Percentiles rank a stretch among this genome's conserved stretches.
Evolutionary conservation across 2,329 filamentous ascomycete species (phyloP).

Genomic region (Davidsoniella neocaledoniae): DNA sequence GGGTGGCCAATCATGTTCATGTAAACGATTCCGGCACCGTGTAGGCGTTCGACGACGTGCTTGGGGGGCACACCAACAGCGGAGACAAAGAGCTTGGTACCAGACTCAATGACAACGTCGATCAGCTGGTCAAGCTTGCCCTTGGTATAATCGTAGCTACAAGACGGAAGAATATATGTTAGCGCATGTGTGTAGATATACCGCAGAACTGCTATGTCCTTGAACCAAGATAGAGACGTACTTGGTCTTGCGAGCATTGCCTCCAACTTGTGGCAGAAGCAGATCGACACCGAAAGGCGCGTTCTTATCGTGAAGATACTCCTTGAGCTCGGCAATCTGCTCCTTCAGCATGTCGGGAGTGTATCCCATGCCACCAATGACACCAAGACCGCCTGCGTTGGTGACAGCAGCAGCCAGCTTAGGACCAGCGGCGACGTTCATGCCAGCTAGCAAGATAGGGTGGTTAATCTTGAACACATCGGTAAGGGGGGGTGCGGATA

Average conservation of each 20-base stretch:
- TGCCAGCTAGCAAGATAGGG: conserved; percentile 85
- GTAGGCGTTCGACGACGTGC: conserved; percentile 74
- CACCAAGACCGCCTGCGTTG: conserved; percentile 89
- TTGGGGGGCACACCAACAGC: conserved; percentile 89
- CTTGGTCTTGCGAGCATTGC: conserved; percentile 89
- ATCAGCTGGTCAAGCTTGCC: conserved; percentile 86
- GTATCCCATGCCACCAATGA: conserved; percentile 90
- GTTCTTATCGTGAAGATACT: conserved; percentile 72
- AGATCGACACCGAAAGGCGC: conserved; percentile 92
- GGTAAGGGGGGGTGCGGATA: conserved; percentile 80
- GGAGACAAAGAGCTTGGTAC: conserved; percentile 86
- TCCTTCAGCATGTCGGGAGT: conserved; percentile 94
- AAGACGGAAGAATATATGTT: conserved; percentile 14
- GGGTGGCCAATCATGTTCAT: conserved; percentile 99
- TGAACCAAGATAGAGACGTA: conserved; percentile 16
- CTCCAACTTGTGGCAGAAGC: conserved; percentile 84
- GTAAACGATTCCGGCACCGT: conserved; percentile 75
- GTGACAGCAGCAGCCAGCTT: conserved; percentile 93
- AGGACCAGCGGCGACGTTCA: conserved; percentile 96
- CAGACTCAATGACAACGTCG: conserved; percentile 82
- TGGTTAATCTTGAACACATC: conserved; percentile 98
- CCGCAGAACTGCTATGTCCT: neutral
- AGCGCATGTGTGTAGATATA: conserved; percentile 10
- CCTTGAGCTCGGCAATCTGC: conserved; percentile 89
- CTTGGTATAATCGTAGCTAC: conserved; percentile 98